A percentile compares a stretch with the other conserved stretches of the same genome.
These are phyloP conservation scores for Pichia sp. DNA, from an alignment of 1,139 yeast genomes.

Conservation along the genomic window DNA sequence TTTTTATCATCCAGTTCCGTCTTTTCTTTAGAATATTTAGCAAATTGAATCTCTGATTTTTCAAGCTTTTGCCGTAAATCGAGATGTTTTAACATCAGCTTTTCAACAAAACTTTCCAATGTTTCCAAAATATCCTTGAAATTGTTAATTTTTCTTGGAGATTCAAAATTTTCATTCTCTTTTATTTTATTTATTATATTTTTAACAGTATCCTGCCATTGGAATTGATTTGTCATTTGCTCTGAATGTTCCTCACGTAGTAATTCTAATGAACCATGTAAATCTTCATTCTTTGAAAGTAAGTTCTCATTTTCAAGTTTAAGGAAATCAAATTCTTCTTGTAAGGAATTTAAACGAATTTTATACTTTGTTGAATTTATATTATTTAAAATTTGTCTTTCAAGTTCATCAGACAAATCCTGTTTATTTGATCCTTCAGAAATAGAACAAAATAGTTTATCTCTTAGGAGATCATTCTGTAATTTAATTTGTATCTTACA, in stretches of 20 bases:
- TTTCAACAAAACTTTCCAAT: constrained; percentile 32
- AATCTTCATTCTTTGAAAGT: constrained; percentile 20
- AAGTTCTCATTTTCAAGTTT: constrained; percentile 19
- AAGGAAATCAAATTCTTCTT: not conserved
- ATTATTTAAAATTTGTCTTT: constrained; percentile 5
- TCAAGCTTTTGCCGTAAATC: constrained; percentile 2
- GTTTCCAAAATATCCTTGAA: constrained; percentile 4
- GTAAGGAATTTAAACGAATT: not conserved
- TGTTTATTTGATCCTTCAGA: constrained; percentile 1
- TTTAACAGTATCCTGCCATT: constrained; percentile 22
- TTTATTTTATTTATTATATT: constrained; percentile 1
- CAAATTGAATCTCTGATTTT: constrained; percentile 39
- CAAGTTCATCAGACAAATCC: constrained; percentile 10
- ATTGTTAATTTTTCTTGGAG: not conserved
- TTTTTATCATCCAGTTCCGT: constrained; percentile 36
- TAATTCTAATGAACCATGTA: constrained; percentile 13
- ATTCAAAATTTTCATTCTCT: not conserved
- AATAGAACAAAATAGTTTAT: constrained; percentile 10
- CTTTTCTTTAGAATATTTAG: constrained; percentile 20
- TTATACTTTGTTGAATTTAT: constrained; percentile 8
- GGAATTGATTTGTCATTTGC: constrained; percentile 21
- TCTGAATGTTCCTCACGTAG: constrained; percentile 26
- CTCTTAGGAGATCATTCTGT: constrained; percentile 24
- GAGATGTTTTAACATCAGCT: constrained; percentile 29
- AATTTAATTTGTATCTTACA: constrained; percentile 27